Evolutionary conservation across 495 filamentous ascomycete species (phyloP), one percentile per base, ranked within the genome.

Genomic region (Lophium mytilinum): DNA sequence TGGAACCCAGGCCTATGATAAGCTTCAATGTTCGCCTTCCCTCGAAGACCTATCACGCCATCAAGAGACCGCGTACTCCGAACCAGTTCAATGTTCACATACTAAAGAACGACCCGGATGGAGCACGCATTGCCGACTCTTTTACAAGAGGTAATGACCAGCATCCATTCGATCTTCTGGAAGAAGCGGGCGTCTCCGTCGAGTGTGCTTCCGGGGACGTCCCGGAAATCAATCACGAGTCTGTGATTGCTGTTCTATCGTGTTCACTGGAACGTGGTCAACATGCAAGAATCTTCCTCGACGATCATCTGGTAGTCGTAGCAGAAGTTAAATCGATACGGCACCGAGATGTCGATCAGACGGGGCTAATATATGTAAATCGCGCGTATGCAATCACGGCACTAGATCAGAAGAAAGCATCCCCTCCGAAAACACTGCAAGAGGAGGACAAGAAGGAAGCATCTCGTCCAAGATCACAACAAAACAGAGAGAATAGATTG

Each of bases 21-120:
- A 84, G 83, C 36, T 91, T 95, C 79, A 95, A 95, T 63, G 78
- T 95, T 56, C 78, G 77, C 19, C 72, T 78, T 6, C 88, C 89
- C 9, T 89, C 85, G 34, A 78, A 79, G n/a, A 95, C 87, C 3
- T 72, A 84, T 37, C 73, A 76, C 55, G 85, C 87, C 0, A 75
- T 95, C 4, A 15, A 30, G 18, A 37, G 30, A 9, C 36, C 46
- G 11, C 11, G 21, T 11, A 30, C 24, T 30, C 3, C 24, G 21
- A 56, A 59, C 17, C 43, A 36, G 4, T 64, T 71, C 24, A 55
- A 43, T 9, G 53, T 66, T 9, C 65, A 68, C 46, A 30, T 65
- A 21, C 47, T 65, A 4, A 11, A 24, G 12, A 62, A 73, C 36
- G 57, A 67, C 7, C 24, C 41, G 0, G 17, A 49, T 10, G 63